These are phyloP conservation scores for Hericium erinaceus DNA, from an alignment of 768 basidiomycete genomes.

Conservation along the genomic window DNA sequence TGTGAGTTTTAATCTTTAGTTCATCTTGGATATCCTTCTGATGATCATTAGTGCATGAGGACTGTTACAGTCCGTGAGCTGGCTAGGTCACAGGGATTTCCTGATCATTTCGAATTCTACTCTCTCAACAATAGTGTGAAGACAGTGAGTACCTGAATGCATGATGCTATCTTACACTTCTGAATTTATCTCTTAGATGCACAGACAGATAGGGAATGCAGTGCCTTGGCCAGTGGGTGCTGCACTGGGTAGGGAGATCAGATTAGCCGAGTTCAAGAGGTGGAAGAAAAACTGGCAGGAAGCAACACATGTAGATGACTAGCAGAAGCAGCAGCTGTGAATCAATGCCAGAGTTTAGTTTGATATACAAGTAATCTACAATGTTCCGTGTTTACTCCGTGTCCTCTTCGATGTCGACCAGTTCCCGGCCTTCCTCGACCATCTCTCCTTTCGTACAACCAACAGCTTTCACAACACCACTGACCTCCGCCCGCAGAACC, in stretches of 20 bases:
- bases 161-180: not conserved
- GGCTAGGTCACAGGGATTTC: constrained; percentile 76
- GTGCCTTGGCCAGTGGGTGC: constrained; percentile 57
- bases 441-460: constrained; percentile 81
- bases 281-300: constrained; percentile 5
- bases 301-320: constrained; percentile 7
- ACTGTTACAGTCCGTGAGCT: constrained; percentile 70
- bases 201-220: constrained; percentile 75
- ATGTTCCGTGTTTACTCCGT: not conserved
- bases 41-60: constrained; percentile 44
- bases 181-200: constrained; percentile 40
- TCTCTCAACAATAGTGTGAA: constrained; percentile 42
- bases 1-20: constrained; percentile 27
- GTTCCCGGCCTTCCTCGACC: constrained; percentile 79
- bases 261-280: constrained; percentile 38
- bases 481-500: constrained; percentile 60
- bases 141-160: constrained; percentile 36
- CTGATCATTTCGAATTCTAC: constrained; percentile 61
- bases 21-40: not conserved
- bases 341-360: not conserved
- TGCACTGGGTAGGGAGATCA: constrained; percentile 59
- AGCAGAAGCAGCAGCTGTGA: not conserved
- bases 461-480: constrained; percentile 63
- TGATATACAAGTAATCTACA: not conserved
- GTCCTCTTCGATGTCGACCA: constrained; percentile 57